phyloP scores from a whole-genome alignment of 2,329 filamentous ascomycete species.

The Neofusicoccum kwambonambiense region DNA sequence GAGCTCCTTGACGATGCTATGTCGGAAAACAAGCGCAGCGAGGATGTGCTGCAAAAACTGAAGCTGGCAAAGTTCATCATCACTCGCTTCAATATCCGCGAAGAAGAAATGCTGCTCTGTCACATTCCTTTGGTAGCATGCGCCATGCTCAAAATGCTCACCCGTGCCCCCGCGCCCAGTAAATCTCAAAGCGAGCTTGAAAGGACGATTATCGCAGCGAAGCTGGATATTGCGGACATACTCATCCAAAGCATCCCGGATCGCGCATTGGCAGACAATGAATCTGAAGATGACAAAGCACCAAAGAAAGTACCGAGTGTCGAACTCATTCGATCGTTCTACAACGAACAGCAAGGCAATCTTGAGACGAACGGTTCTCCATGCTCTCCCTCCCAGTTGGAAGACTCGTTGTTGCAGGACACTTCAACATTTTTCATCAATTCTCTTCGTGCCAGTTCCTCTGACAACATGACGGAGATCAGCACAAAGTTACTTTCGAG shows the following conservation, averaged over 20 bases:
- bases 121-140: conserved; percentile 78
- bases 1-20: conserved; percentile 57
- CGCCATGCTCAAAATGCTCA: conserved; percentile 56
- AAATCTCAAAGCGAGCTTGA: conserved; percentile 5
- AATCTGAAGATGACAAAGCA: conserved; percentile 9
- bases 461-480: conserved; percentile 26
- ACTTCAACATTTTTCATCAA: conserved; percentile 28
- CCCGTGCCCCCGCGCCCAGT: conserved; percentile 19
- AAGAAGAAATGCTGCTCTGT: conserved; percentile 90
- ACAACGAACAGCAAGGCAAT: conserved; percentile 37
- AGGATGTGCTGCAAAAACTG: conserved; percentile 60
- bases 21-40: conserved; percentile 46
- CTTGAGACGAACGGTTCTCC: conserved; percentile 32
- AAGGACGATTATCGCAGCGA: conserved; percentile 11
- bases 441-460: conserved; percentile 22
- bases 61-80: conserved; percentile 79
- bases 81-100: conserved; percentile 83
- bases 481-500: conserved; percentile 34
- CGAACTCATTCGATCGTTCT: conserved; percentile 31
- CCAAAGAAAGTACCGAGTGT: conserved; percentile 6
- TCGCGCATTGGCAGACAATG: conserved; percentile 26
- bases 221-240: conserved; percentile 38
- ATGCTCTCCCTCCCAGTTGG: conserved; percentile 27
- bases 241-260: conserved; percentile 39
- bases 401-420: conserved; percentile 32